Percentiles rank a stretch among this genome's conserved stretches.
phyloP scores from a whole-genome alignment of 768 basidiomycete genomes.

The Suillus sp. region DNA sequence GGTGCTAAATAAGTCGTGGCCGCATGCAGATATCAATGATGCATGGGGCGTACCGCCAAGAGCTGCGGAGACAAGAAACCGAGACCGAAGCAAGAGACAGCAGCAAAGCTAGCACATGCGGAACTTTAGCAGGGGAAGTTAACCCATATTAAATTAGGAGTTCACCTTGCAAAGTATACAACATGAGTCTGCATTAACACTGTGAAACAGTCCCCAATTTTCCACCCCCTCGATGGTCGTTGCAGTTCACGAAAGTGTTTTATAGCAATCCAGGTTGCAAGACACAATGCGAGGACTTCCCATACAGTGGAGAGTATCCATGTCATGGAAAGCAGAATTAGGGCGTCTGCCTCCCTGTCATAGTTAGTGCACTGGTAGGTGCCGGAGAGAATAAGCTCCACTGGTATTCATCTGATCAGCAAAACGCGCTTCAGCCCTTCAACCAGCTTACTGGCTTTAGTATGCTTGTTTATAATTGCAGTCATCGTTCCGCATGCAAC shows the following conservation, averaged over 20 bases:
- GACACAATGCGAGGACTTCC: not conserved
- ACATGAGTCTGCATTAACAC: not conserved
- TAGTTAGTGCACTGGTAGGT: not conserved
- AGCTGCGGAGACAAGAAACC: not conserved
- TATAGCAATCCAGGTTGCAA: not conserved
- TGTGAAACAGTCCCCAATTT: not conserved
- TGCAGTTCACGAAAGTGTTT: not conserved
- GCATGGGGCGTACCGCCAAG: not conserved
- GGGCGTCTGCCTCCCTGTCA: not conserved
- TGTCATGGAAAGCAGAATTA: not conserved
- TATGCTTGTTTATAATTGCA: not conserved
- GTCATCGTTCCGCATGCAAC: not conserved
- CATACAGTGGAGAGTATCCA: not conserved
- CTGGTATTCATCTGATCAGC: not conserved
- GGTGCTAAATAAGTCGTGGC: not conserved
- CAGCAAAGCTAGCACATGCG: not conserved
- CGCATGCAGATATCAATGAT: not conserved
- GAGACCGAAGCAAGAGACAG: not conserved
- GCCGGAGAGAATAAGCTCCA: not conserved
- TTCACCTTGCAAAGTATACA: not conserved
- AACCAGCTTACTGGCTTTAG: not conserved
- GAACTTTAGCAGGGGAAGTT: not conserved
- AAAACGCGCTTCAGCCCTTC: not conserved
- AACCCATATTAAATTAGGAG: not conserved
- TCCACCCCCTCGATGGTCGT: not conserved